A percentile compares a stretch with the other conserved stretches of the same genome.
Conservation (phyloP, 2,329 filamentous ascomycete genomes). For the Neoscytalidium dimidiatum region DNA sequence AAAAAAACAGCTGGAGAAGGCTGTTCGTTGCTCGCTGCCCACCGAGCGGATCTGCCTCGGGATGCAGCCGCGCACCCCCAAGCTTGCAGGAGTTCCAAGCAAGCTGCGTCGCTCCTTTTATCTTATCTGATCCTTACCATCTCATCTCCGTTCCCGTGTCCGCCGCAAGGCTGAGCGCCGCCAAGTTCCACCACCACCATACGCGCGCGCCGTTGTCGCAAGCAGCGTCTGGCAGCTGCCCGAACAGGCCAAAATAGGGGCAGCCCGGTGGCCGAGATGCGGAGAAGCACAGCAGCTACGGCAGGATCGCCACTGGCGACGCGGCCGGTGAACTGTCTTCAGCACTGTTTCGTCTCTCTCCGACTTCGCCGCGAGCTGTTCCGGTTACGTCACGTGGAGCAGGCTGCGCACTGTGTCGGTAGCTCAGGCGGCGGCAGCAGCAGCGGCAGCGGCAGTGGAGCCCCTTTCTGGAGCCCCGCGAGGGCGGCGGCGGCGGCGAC, state of each 20-base stretch:
- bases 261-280: background rate
- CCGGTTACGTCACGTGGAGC: slow-evolving; percentile 11
- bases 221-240: background rate
- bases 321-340: no score
- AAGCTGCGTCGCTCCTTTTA: background rate
- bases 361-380: slow-evolving; percentile 1
- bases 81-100: no score
- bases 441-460: background rate
- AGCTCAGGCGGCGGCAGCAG: background rate
- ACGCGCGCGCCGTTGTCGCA: background rate
- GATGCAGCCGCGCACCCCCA: no score
- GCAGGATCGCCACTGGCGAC: background rate
- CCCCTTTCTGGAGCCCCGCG: background rate
- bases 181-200: background rate
- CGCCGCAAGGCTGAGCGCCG: background rate
- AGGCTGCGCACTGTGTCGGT: no score
- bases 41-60: no score
- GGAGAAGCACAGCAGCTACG: background rate
- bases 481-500: background rate
- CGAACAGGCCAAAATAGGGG: background rate
- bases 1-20: no score
- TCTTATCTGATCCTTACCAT: slow-evolving; percentile 12
- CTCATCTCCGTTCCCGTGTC: background rate
- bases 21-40: no score
- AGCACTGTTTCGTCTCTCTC: slow-evolving; percentile 8